Percentiles rank a stretch among this genome's conserved stretches.
Conservation (phyloP, 2,329 filamentous ascomycete species). For the Diaporthe ampelina region DNA sequence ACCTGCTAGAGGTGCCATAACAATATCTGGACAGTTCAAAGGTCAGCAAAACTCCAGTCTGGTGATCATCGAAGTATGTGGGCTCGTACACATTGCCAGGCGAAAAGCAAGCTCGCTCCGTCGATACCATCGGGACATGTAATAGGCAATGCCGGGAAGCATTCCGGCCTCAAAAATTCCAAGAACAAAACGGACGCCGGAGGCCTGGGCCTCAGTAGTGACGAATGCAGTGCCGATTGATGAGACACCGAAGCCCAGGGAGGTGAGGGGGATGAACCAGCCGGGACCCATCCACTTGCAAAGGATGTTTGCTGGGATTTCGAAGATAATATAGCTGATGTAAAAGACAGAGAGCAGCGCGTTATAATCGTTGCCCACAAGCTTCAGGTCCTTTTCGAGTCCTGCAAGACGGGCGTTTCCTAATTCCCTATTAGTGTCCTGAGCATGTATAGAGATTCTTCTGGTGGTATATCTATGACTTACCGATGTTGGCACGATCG, state of each 20-base stretch:
- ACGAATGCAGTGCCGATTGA: slow-evolving; percentile 78
- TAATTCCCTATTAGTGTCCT: slow-evolving; percentile 47
- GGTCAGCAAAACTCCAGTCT: neutral
- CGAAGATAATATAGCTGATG: slow-evolving; percentile 79
- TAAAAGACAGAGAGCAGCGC: slow-evolving; percentile 77
- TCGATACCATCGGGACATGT: slow-evolving; percentile 76
- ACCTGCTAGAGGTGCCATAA: slow-evolving; percentile 74
- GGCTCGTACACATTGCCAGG: slow-evolving; percentile 58
- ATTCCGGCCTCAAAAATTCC: slow-evolving; percentile 81
- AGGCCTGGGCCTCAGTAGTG: slow-evolving; percentile 62
- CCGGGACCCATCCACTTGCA: slow-evolving; percentile 81
- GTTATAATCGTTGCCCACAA: slow-evolving; percentile 78
- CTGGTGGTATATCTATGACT: slow-evolving; percentile 39
- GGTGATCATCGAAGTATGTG: neutral
- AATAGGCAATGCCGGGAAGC: slow-evolving; percentile 81
- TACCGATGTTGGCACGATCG: slow-evolving; percentile 80
- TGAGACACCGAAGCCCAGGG: slow-evolving; percentile 73
- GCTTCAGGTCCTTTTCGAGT: slow-evolving; percentile 71
- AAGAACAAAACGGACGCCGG: slow-evolving; percentile 76
- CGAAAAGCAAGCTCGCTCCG: slow-evolving; percentile 72
- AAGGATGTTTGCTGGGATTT: slow-evolving; percentile 76
- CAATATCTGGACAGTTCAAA: slow-evolving; percentile 61
- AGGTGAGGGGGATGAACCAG: slow-evolving; percentile 76
- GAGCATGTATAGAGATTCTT: too few species aligned
- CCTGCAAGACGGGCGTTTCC: slow-evolving; percentile 79